A percentile compares a stretch with the other conserved stretches of the same genome.
These are phyloP conservation scores for Aspergillus sp. DNA, from an alignment of 2,329 filamentous ascomycete genomes.

Conservation along the genomic window DNA sequence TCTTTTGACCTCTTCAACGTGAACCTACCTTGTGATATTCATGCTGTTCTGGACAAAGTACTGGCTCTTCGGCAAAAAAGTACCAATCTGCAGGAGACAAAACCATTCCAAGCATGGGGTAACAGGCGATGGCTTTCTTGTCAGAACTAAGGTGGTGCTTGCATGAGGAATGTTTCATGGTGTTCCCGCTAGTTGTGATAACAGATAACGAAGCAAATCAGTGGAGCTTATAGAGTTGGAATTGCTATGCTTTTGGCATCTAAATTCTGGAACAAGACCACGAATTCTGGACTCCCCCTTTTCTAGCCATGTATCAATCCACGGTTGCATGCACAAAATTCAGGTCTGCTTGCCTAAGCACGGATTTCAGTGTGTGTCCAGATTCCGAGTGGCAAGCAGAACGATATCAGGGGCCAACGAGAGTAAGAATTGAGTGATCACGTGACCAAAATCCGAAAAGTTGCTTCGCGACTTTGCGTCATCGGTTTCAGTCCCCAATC, in stretches of 20 bases:
- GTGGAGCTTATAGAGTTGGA: background rate
- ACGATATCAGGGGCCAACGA: conserved; percentile 14
- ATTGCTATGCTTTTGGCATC: background rate
- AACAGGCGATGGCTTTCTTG: background rate
- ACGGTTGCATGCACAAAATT: background rate
- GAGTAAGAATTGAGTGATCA: conserved; percentile 10
- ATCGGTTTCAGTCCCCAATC: conserved; percentile 24
- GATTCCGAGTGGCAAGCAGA: conserved; percentile 21
- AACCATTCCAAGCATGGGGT: background rate
- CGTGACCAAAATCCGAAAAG: conserved; percentile 22
- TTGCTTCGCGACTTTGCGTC: conserved; percentile 24
- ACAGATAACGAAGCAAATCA: background rate
- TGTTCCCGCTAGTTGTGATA: background rate
- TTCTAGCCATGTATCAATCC: background rate
- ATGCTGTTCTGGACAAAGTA: background rate
- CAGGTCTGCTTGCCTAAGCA: background rate
- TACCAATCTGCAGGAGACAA: background rate
- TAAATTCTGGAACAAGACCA: background rate
- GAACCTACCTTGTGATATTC: background rate
- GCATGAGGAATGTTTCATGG: background rate
- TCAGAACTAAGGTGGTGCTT: background rate
- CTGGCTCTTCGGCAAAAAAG: background rate
- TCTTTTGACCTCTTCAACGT: background rate
- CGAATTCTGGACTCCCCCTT: background rate
- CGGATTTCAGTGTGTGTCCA: conserved; percentile 4